These are phyloP conservation scores for Calonectria pseudoturangicola DNA, from an alignment of 2,329 filamentous ascomycete genomes.

Conservation along the genomic window DNA sequence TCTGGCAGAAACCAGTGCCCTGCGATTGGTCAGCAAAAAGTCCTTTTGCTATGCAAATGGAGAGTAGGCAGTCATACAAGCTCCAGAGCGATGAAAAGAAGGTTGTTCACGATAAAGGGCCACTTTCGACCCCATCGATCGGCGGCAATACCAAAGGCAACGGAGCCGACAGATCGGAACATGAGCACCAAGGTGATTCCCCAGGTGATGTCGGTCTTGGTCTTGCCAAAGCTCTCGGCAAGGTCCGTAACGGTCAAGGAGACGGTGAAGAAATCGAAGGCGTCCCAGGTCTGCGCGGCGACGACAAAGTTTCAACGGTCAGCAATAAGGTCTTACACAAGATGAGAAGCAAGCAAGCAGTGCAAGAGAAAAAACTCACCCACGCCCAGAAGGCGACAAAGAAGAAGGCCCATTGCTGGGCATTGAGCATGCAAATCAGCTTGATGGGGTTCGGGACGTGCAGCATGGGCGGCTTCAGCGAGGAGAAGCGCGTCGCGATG, in stretches of 20 bases:
- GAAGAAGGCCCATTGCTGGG: conserved; percentile 74
- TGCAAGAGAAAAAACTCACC: conserved; percentile 62
- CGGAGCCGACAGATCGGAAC: conserved; percentile 74
- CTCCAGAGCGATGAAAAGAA: conserved; percentile 83
- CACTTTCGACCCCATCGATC: conserved; percentile 78
- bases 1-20: conserved; percentile 81
- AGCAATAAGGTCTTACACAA: conserved; percentile 2
- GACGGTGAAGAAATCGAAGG: conserved; percentile 81
- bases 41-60: too few species aligned
- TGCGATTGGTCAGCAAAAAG: conserved; percentile 50
- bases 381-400: conserved; percentile 73
- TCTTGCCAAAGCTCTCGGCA: conserved; percentile 69
- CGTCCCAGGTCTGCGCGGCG: conserved; percentile 73
- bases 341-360: too few species aligned
- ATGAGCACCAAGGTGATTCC: conserved; percentile 79
- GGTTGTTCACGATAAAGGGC: conserved; percentile 85
- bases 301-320: background rate
- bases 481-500: conserved; percentile 70
- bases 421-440: conserved; percentile 68
- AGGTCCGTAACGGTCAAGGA: conserved; percentile 75
- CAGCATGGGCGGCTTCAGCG: conserved; percentile 74
- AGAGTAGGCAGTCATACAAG: conserved; percentile 67
- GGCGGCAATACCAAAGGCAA: conserved; percentile 72
- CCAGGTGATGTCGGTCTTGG: conserved; percentile 77
- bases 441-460: conserved; percentile 72